Percentiles rank a stretch among this genome's conserved stretches.
These are phyloP conservation scores for Leccinellum luteum DNA, from an alignment of 768 basidiomycete genomes.

Conservation along the genomic window DNA sequence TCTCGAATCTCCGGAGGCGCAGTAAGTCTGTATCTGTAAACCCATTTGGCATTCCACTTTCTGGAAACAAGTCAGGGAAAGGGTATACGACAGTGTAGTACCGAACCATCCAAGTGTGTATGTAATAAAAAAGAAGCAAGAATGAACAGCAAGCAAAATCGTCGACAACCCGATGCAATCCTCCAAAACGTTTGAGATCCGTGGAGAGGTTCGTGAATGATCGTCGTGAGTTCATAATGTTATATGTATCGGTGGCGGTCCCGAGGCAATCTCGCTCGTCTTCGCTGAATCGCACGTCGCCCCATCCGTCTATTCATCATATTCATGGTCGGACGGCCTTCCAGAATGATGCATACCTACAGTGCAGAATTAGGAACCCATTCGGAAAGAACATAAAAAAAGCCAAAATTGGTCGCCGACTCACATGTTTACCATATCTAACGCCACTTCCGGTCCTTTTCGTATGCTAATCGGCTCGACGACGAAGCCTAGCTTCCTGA, in stretches of 20 bases:
- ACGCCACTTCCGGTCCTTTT: constrained; percentile 43
- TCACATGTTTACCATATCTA: constrained; percentile 73
- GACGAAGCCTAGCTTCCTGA: constrained; percentile 51
- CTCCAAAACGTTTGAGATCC: not conserved
- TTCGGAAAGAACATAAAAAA: not conserved
- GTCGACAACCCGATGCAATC: not conserved
- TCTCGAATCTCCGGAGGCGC: not conserved
- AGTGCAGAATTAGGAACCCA: not conserved
- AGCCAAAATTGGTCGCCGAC: constrained; percentile 14
- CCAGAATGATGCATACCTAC: constrained; percentile 35
- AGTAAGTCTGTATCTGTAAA: not conserved
- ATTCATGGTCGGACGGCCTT: constrained; percentile 24
- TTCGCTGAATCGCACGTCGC: not conserved
- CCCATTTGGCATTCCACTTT: not conserved
- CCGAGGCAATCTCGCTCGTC: not conserved
- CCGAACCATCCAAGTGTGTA: not conserved
- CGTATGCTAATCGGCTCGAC: constrained; percentile 53
- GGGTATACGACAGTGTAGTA: not conserved
- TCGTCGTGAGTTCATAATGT: not conserved
- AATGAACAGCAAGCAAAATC: not conserved
- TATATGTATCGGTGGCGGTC: not conserved
- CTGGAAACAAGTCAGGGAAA: not conserved
- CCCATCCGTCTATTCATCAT: not conserved
- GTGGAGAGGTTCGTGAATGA: not conserved
- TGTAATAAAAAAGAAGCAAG: not conserved